Evolutionary conservation across 495 filamentous ascomycete species (phyloP), one percentile per base, ranked within the genome.

Genomic region (Opeltia flavorubescens): DNA sequence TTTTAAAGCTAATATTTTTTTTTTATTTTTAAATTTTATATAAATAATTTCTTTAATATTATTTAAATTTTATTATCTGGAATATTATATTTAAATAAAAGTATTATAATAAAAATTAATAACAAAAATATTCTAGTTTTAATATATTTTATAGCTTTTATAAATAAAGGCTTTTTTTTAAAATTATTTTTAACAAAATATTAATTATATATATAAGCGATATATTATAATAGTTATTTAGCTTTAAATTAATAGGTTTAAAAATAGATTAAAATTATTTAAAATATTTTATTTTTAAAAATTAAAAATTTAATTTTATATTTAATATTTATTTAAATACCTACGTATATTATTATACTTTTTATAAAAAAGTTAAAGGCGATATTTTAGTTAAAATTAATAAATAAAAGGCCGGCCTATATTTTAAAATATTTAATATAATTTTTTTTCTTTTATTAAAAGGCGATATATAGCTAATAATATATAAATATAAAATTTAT

Each of bases 181-280:
- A 17, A 13, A 17, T 17, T 1, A 1, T 1, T 3, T 4, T 36
- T 36, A 6, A 18, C 11, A n/a, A n/a, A n/a, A n/a, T n/a, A n/a
- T n/a, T n/a, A n/a, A n/a, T 36, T 17, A 17, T 41, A 38, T 47
- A 11, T 23, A 23, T 12, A 3, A 9, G 17, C n/a, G 17, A 28
- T 29, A 24, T 45, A 5, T 13, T 36, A 12, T 31, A 45, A 45
- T 30, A 30, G 12, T 12, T 30, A 30, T 28, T 28, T 7, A 48
- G 43, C 53, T 46, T 30, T 38, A 52, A 49, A 50, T 55, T 27
- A 31, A 21, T 9, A 44, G 35, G 11, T 55, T 55, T 47, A 53
- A 21, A 9, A 28, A 3, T 21, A 52, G 39, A 33, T 50, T 36
- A 43, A 44, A 44, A 27, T 48, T 43, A 43, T 48, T n/a, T 33